phyloP scores from a whole-genome alignment of 345 rosid genomes.

The Alliaria petiolata region DNA sequence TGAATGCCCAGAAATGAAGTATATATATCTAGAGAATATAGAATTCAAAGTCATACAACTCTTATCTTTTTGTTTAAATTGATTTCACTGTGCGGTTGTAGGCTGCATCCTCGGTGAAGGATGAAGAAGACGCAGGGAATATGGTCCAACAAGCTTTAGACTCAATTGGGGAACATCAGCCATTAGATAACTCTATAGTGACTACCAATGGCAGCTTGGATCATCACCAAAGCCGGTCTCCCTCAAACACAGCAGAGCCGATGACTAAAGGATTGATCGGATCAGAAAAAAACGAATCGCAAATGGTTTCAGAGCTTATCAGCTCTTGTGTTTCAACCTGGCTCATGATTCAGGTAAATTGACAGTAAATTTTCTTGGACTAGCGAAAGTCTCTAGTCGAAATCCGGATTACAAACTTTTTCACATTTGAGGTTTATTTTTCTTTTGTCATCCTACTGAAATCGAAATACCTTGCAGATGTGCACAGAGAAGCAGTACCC shows the following conservation, averaged over 20 bases:
- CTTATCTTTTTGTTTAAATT: background rate
- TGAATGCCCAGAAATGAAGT: background rate
- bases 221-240: constrained; percentile 7
- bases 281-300: constrained; percentile 33
- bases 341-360: constrained; percentile 79
- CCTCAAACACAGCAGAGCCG: constrained; percentile 31
- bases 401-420: background rate
- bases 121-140: constrained; percentile 56
- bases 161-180: constrained; percentile 37
- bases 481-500: constrained; percentile 81
- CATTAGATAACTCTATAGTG: constrained; percentile 14
- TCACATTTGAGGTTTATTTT: background rate
- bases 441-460: too few relatives aligned
- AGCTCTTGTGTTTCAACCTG: constrained; percentile 77
- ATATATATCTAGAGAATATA: background rate
- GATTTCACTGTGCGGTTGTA: constrained; percentile 30
- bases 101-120: constrained; percentile 61
- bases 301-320: constrained; percentile 68
- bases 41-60: background rate
- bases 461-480: too few relatives aligned
- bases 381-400: too few relatives aligned
- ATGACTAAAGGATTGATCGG: constrained; percentile 22
- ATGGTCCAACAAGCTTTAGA: constrained; percentile 59
- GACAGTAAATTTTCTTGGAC: background rate
- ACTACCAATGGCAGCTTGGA: constrained; percentile 24